Evolutionary conservation across 2,329 filamentous ascomycete species (phyloP).

Genomic region (Fusarium subglutinans): DNA sequence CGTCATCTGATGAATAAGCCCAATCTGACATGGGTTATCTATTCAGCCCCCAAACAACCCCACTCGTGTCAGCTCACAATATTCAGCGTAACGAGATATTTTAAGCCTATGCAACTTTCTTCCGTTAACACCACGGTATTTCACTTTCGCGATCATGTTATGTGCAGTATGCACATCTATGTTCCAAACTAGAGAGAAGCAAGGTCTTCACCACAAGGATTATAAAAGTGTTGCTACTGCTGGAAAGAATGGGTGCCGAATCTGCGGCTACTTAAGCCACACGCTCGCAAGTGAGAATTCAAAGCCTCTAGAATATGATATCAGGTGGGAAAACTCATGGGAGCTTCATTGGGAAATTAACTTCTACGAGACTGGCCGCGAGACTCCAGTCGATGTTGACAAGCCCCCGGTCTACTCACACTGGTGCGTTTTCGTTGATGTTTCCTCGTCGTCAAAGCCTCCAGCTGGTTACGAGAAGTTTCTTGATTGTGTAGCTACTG

Average conservation of each 20-base stretch:
- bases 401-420: background rate
- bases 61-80: background rate
- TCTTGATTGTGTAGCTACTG: background rate
- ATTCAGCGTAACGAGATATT: background rate
- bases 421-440: background rate
- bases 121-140: rapidly evolving
- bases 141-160: rapidly evolving
- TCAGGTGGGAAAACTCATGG: background rate
- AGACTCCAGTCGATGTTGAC: background rate
- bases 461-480: background rate
- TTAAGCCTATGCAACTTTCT: background rate
- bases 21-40: background rate
- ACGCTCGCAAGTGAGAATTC: background rate
- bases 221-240: background rate
- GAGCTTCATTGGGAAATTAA: background rate
- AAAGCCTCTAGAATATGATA: background rate
- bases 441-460: background rate
- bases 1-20: too few relatives aligned
- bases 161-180: background rate
- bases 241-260: background rate
- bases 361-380: background rate
- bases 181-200: background rate
- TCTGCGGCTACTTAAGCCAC: background rate
- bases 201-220: background rate
- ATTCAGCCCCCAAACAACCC: background rate